phyloP scores from a whole-genome alignment of 768 basidiomycete species.

The Porpolomopsis calyptriformis region DNA sequence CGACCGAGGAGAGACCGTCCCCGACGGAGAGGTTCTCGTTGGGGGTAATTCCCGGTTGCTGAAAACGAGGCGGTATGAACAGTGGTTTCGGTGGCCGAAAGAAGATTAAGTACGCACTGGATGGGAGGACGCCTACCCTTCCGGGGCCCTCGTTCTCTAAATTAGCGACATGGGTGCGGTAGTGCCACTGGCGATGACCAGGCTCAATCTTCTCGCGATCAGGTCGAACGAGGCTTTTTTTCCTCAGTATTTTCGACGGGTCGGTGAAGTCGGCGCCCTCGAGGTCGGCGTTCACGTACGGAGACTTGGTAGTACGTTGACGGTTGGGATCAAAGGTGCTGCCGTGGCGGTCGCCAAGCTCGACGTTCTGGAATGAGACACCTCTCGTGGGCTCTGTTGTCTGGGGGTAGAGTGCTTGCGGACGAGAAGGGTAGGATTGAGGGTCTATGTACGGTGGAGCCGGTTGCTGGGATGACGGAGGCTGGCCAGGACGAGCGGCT shows the following conservation, averaged over 20 bases:
- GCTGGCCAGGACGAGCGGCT: slow-evolving; percentile 36
- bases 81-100: not conserved
- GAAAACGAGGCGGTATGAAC: slow-evolving; percentile 9
- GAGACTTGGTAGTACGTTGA: slow-evolving; percentile 33
- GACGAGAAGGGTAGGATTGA: slow-evolving; percentile 11
- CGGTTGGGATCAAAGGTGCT: slow-evolving; percentile 44
- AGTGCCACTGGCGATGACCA: slow-evolving; percentile 89
- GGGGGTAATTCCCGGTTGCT: slow-evolving; percentile 78
- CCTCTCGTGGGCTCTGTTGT: slow-evolving; percentile 28
- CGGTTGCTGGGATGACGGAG: slow-evolving; percentile 30
- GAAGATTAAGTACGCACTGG: slow-evolving; percentile 45
- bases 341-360: slow-evolving; percentile 58
- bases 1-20: slow-evolving; percentile 85
- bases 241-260: slow-evolving; percentile 51
- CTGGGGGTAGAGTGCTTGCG: slow-evolving; percentile 22
- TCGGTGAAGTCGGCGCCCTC: slow-evolving; percentile 35
- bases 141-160: slow-evolving; percentile 59
- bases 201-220: slow-evolving; percentile 97
- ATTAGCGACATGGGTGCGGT: slow-evolving; percentile 76
- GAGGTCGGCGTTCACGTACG: slow-evolving; percentile 34
- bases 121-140: slow-evolving; percentile 63
- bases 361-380: slow-evolving; percentile 60
- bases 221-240: slow-evolving; percentile 86
- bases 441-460: slow-evolving; percentile 30
- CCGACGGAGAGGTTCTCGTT: slow-evolving; percentile 50